These are phyloP conservation scores for Aspergillus cavernicola DNA, from an alignment of 495 filamentous ascomycete genomes.

Conservation along the genomic window DNA sequence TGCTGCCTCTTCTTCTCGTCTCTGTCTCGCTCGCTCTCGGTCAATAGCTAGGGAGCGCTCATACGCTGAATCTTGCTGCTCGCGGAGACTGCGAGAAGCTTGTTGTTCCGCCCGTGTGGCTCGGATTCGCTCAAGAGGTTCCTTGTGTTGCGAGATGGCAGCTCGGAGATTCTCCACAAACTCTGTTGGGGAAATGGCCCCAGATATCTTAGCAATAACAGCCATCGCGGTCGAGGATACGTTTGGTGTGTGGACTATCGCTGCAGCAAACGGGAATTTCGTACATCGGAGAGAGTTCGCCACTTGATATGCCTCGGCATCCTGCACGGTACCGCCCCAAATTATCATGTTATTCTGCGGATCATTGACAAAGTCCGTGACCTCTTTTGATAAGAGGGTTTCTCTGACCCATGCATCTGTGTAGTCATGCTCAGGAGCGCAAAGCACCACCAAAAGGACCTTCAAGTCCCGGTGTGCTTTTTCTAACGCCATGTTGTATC, in stretches of 20 bases:
- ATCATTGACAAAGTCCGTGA: slow-evolving; percentile 68
- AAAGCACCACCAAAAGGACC: slow-evolving; percentile 77
- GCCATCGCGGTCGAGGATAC: slow-evolving; percentile 83
- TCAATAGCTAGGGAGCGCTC: slow-evolving; percentile 86
- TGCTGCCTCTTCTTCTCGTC: slow-evolving; percentile 69
- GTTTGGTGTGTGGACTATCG: slow-evolving; percentile 79
- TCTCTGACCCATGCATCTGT: slow-evolving; percentile 78
- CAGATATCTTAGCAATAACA: slow-evolving; percentile 69
- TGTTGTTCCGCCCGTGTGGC: slow-evolving; percentile 71
- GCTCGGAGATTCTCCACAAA: slow-evolving; percentile 69
- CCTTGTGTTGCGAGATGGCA: slow-evolving; percentile 65
- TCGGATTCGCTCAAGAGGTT: slow-evolving; percentile 64
- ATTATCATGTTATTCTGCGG: slow-evolving; percentile 71
- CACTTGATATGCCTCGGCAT: slow-evolving; percentile 91
- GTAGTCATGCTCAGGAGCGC: slow-evolving; percentile 92
- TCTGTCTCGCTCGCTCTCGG: slow-evolving; percentile 71
- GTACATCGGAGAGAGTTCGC: slow-evolving; percentile 75
- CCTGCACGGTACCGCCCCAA: slow-evolving; percentile 88
- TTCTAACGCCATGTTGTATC: slow-evolving; percentile 87
- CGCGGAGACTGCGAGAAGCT: slow-evolving; percentile 68
- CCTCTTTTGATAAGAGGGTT: slow-evolving; percentile 72
- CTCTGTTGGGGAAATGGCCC: slow-evolving; percentile 59
- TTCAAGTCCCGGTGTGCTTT: slow-evolving; percentile 85
- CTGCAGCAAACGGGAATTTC: slow-evolving; percentile 83
- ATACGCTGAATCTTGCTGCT: slow-evolving; percentile 87